Evolutionary conservation across 2,329 filamentous ascomycete species (phyloP), one percentile per base, ranked within the genome.

Genomic region (Trematosphaeria pertusa): DNA sequence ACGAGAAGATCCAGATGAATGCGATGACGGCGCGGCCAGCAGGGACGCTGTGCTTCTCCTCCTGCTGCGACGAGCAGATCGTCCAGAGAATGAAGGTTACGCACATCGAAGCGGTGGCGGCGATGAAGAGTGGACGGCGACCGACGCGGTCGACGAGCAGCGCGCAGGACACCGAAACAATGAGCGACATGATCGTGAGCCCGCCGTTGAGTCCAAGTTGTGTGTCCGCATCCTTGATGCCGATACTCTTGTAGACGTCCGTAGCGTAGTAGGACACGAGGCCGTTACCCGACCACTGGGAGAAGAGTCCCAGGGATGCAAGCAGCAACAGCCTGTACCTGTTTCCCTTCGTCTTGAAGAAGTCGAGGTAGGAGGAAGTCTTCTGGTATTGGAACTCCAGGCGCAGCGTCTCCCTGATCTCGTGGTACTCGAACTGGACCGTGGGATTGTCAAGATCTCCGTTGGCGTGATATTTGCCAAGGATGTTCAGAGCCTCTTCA

Each of bases 261-360:
- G 84, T 81, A 60, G 85, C 83, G 66, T 87, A 87, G 71, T 87
- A 87, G 52, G 79, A 84, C 62, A 88, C 83, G 1, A 88, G 72
- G 14, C 82, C 84, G 62, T 87, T 88, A 34, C 86, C 85, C 41
- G 80, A 84, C 72, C 86, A 87, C 69, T 88, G 85, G 2, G 83
- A 86, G 62, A 87, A 86, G 56, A 87, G 71, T 60, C 84, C 85
- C 14, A 88, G 76, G 0, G 82, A 86, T 32, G 86, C 67, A 32
- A 87, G 75, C 44, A 88, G 81, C 37, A 80, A 75, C 34, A 88
- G 73, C 9, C 86, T 78, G 75, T 84, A 84, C 41, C 83, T 77
- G 74, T 88, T 87, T 20, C 85, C 84, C 58, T 75, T 78, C 19
- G 85, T 87, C 53, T 72, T 73, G 58, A 87, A 56, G 56, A 88